Conservation (phyloP, 495 filamentous ascomycete genomes). For the Barbatosphaeria neglecta region DNA sequence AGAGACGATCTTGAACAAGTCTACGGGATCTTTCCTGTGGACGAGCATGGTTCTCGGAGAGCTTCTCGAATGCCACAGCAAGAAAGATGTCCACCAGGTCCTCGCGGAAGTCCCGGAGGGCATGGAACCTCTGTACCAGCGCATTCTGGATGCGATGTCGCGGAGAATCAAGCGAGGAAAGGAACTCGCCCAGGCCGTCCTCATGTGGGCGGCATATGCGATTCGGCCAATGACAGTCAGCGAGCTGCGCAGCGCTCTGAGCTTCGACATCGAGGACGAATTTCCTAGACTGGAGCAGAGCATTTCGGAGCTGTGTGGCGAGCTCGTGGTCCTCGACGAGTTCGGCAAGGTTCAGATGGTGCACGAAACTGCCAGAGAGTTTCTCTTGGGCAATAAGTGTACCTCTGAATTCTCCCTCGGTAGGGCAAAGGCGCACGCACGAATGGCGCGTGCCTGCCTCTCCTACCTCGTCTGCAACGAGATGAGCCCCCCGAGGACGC, state of each 20-base stretch:
- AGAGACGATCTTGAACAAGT: constrained; percentile 1
- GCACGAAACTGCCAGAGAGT: constrained; percentile 9
- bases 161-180: neutral
- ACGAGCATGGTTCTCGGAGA: neutral
- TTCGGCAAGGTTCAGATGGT: constrained; percentile 6
- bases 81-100: constrained; percentile 1
- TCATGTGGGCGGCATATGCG: constrained; percentile 6
- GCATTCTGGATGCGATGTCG: neutral
- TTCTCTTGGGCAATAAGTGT: constrained; percentile 5
- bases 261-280: constrained; percentile 4
- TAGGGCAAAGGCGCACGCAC: constrained; percentile 4
- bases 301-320: constrained; percentile 5
- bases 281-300: constrained; percentile 3
- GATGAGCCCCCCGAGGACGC: constrained; percentile 5
- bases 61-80: constrained; percentile 1
- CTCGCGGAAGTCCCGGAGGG: constrained; percentile 1
- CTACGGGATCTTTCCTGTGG: constrained; percentile 3
- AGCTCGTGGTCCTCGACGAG: constrained; percentile 5
- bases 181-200: constrained; percentile 5
- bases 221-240: constrained; percentile 2
- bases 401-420: constrained; percentile 4
- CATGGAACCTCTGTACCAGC: constrained; percentile 3
- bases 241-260: constrained; percentile 5
- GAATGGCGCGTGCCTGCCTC: constrained; percentile 5
- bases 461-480: constrained; percentile 4